phyloP scores from a whole-genome alignment of 345 rosid genomes.

The Eucalyptus curtisii region DNA sequence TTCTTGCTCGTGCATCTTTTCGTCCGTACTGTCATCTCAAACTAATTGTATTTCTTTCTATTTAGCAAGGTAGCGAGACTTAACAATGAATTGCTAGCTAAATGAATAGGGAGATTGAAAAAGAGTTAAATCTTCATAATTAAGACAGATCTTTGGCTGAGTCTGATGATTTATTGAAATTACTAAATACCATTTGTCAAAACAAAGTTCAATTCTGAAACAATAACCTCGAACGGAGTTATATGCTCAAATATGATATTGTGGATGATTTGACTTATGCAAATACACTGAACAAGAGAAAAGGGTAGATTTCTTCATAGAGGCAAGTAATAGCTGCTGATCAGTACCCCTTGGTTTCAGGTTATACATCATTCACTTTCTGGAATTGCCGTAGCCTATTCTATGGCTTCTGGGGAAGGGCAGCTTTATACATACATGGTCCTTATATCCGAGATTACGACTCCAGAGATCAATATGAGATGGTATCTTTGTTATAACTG shows the following conservation, averaged over 20 bases:
- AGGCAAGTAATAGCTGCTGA: background rate
- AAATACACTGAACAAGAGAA: background rate
- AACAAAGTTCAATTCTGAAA: background rate
- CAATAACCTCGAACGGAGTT: background rate
- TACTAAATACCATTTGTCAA: background rate
- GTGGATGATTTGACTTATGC: background rate
- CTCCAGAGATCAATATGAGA: slow-evolving; percentile 84
- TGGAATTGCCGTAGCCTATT: slow-evolving; percentile 48
- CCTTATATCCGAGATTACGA: slow-evolving; percentile 76
- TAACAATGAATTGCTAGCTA: background rate
- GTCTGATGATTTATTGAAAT: background rate
- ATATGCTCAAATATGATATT: background rate
- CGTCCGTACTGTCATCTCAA: background rate
- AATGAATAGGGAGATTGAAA: background rate
- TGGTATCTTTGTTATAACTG: slow-evolving; percentile 33
- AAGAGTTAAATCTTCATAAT: background rate
- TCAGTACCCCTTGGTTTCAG: slow-evolving; percentile 19
- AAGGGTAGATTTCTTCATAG: background rate
- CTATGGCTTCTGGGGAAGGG: slow-evolving; percentile 70
- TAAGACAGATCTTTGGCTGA: background rate
- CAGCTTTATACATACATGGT: slow-evolving; percentile 80
- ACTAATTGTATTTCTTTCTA: background rate
- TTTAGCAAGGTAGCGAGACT: background rate
- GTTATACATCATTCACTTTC: slow-evolving; percentile 74
- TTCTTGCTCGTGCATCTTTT: background rate